Percentiles rank a stretch among this genome's conserved stretches.
phyloP scores from a whole-genome alignment of 1,139 yeast genomes.

The Debaryomycetaceae sp. region DNA sequence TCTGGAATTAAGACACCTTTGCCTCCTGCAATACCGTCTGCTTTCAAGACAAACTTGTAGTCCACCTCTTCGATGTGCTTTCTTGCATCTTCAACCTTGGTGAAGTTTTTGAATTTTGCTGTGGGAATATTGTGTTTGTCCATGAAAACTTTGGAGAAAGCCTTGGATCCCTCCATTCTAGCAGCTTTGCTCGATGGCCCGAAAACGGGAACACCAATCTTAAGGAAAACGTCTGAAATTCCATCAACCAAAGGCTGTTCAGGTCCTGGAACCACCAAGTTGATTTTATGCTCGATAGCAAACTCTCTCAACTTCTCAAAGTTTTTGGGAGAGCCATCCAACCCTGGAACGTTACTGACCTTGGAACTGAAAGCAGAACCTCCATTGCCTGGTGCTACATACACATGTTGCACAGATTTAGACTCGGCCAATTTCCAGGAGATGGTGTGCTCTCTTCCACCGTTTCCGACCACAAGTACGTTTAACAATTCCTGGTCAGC shows the following conservation, averaged over 20 bases:
- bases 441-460: slow-evolving; percentile 98
- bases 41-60: slow-evolving; percentile 87
- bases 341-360: slow-evolving; percentile 67
- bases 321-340: slow-evolving; percentile 59
- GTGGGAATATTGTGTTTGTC: slow-evolving; percentile 89
- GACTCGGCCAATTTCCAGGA: slow-evolving; percentile 91
- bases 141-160: slow-evolving; percentile 94
- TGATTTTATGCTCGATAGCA: slow-evolving; percentile 64
- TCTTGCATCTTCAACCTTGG: slow-evolving; percentile 69
- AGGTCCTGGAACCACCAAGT: slow-evolving; percentile 95
- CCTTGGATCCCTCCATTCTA: slow-evolving; percentile 93
- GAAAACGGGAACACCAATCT: slow-evolving; percentile 89
- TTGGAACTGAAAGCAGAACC: slow-evolving; percentile 68
- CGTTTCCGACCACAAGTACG: slow-evolving; percentile 88
- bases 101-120: slow-evolving; percentile 82
- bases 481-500: slow-evolving; percentile 32
- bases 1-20: slow-evolving; percentile 96
- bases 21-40: slow-evolving; percentile 98
- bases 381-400: slow-evolving; percentile 96
- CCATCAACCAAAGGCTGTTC: slow-evolving; percentile 98
- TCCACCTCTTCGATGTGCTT: slow-evolving; percentile 62
- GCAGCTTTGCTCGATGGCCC: slow-evolving; percentile 95
- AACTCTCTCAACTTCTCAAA: slow-evolving; percentile 58
- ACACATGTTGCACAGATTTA: slow-evolving; percentile 64
- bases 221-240: slow-evolving; percentile 62